phyloP scores from a whole-genome alignment of 305 asterid species.

The Fraxinus xanthoxyloides region DNA sequence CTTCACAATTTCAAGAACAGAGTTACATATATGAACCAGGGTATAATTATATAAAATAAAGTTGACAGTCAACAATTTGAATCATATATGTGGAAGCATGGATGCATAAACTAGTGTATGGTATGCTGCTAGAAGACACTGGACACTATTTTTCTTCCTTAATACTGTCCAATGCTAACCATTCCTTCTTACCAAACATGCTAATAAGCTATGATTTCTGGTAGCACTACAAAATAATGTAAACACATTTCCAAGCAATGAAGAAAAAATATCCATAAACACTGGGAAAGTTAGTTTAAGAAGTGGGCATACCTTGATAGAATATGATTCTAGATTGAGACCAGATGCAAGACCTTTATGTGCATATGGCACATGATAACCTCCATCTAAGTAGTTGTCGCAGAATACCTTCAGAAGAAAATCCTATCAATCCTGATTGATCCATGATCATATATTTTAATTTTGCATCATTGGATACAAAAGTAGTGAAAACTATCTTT shows the following conservation, averaged over 20 bases:
- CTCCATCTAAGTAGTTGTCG: slow-evolving; percentile 91
- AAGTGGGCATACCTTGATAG: slow-evolving; percentile 45
- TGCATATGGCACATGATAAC: slow-evolving; percentile 87
- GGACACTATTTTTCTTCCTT: not conserved
- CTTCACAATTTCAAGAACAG: slow-evolving; percentile 30
- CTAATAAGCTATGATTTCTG: not conserved
- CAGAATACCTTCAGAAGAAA: slow-evolving; percentile 70
- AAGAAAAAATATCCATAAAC: not conserved
- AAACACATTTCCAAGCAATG: not conserved
- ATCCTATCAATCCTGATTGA: not conserved
- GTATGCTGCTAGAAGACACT: not conserved
- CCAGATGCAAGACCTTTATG: slow-evolving; percentile 80
- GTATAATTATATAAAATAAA: not conserved
- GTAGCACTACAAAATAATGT: not conserved
- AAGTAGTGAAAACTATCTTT: slow-evolving; percentile 1
- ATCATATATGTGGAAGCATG: not conserved
- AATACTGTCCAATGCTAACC: not conserved
- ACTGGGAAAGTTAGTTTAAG: not conserved
- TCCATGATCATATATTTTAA: not conserved
- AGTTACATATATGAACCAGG: not conserved
- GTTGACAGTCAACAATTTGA: not conserved
- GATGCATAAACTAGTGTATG: not conserved
- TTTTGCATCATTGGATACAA: not conserved
- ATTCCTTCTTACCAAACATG: not conserved
- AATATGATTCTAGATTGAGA: slow-evolving; percentile 71